Conservation (phyloP, 2,329 filamentous ascomycete species). For the Ustulina deusta region DNA sequence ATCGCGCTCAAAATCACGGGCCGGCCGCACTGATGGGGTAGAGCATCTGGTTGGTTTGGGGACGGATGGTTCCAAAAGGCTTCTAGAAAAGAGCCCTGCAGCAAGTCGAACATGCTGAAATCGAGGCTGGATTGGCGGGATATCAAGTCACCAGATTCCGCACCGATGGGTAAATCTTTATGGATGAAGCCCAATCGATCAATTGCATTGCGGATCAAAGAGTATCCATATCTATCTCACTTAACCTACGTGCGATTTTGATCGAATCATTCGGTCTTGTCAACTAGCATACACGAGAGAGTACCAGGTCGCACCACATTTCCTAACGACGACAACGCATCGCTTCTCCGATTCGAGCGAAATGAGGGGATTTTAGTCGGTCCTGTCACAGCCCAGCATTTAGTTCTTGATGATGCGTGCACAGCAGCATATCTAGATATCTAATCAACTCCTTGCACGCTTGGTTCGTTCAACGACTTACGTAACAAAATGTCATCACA, state of each 20-base stretch:
- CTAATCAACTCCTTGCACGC: not conserved
- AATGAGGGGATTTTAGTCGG: not conserved
- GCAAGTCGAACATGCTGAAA: too few species aligned
- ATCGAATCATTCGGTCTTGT: not conserved
- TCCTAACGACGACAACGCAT: too few species aligned
- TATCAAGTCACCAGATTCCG: too few species aligned
- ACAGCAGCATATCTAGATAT: not conserved
- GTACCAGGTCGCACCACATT: not conserved
- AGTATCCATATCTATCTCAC: not conserved
- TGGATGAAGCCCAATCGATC: not conserved
- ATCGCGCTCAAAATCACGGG: too few species aligned
- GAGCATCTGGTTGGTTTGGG: too few species aligned
- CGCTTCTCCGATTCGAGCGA: not conserved
- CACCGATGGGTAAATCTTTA: too few species aligned
- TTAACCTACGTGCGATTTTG: not conserved
- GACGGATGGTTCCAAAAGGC: too few species aligned
- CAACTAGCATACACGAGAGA: not conserved
- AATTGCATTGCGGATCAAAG: not conserved
- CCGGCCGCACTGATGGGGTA: too few species aligned
- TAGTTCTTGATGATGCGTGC: not conserved
- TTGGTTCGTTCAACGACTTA: not conserved
- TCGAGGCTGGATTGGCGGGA: too few species aligned
- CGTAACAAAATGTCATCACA: not conserved
- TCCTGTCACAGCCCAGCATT: not conserved
- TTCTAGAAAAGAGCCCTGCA: too few species aligned